Base-by-base conservation (phyloP, 805 yeast genomes). In the Yamadazyma olivae region DNA sequence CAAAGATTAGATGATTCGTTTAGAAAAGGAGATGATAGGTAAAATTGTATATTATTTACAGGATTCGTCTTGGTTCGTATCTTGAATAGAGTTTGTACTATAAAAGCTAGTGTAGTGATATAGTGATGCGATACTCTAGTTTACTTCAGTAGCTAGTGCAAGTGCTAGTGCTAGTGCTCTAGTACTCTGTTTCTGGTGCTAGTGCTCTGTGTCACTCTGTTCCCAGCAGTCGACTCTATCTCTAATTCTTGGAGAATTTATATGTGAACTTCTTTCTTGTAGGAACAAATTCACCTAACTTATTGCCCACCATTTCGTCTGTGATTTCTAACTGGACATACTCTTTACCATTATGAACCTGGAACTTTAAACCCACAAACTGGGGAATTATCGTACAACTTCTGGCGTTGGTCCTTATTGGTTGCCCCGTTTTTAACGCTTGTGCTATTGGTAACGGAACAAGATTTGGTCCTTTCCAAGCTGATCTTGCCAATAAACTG, bases 291-390 rank as follows among this genome's bases (percentile, higher is more conserved):
- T 91, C 97, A 2, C 99, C 99, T 38, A 93, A 67, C 57, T 91
- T 93, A 48, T 81, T 77, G 14, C 99, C 99, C 41, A 93, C 96
- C 99, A 93, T 93, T 50, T 93, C 93, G 56, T 93, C 97, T 6
- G 83, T 77, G 19, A 93, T 76, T 46, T 82, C 87, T 35, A 93
- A 74, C 34, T 88, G 87, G 26, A 89, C 95, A 56, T 90, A 93
- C 49, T 88, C 95, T 56, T 83, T 86, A 19, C 99, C 99, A 62
- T 93, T 93, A 64, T 93, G 99, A 23, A 93, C 86, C 61, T 93
- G 95, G 61, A 93, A 93, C 50, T 81, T 83, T 38, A 93, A 70
- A 4, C 99, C 99, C 22, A 93, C 96, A 63, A 93, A 91, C 57
- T 88, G 95, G 15, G 99, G 99, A 33, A 93, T 67, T 36, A 93